These are phyloP conservation scores for Orobanche coerulescens DNA, from an alignment of 257 asterid genomes.

Conservation along the genomic window DNA sequence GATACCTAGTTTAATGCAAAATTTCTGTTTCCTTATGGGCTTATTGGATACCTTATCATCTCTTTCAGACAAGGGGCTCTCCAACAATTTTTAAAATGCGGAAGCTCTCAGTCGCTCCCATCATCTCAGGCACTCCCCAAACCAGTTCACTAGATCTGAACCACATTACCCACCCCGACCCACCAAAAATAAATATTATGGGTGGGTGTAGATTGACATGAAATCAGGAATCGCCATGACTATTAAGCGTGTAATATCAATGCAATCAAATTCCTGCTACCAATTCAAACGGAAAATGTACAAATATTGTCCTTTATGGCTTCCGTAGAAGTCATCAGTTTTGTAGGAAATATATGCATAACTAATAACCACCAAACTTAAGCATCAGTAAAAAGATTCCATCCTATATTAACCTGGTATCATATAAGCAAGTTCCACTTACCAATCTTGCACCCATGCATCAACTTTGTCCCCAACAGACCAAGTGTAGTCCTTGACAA, in stretches of 20 bases:
- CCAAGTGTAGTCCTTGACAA: conserved; percentile 62
- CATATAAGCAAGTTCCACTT: conserved; percentile 19
- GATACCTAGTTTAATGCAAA: no score
- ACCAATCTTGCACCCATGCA: conserved; percentile 75
- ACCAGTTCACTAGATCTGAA: not conserved
- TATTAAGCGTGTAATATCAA: not conserved
- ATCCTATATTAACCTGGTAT: not conserved
- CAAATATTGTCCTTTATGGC: not conserved
- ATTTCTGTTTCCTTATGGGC: no score
- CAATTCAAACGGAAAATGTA: not conserved
- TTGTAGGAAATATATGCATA: not conserved
- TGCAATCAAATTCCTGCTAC: not conserved
- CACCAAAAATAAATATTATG: not conserved
- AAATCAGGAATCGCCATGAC: not conserved
- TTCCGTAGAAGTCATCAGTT: not conserved
- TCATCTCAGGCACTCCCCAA: not conserved
- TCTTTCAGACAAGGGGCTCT: no score
- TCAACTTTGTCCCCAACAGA: conserved; percentile 88
- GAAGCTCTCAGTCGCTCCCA: not conserved
- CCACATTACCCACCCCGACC: not conserved
- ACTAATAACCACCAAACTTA: not conserved
- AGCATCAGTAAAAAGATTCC: conserved; percentile 5
- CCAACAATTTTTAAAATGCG: not conserved
- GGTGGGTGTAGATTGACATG: not conserved
- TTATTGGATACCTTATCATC: no score